Percentiles rank a stretch among this genome's conserved stretches.
These are phyloP conservation scores for Neurospora sp. DNA, from an alignment of 495 filamentous ascomycete genomes.

Conservation along the genomic window DNA sequence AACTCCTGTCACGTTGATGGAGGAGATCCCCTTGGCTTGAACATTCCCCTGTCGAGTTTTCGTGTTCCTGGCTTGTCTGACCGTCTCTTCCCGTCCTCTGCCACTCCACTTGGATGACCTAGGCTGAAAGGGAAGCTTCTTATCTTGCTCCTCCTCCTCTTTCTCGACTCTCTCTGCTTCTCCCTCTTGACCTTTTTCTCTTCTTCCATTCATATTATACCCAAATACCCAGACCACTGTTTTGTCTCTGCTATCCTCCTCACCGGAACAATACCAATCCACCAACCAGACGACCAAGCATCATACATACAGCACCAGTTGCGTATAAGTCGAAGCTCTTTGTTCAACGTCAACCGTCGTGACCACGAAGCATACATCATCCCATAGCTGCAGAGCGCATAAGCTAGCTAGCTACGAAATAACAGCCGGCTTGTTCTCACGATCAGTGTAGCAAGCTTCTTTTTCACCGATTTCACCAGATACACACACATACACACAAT, in stretches of 20 bases:
- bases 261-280: neutral
- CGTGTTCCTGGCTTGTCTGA: neutral
- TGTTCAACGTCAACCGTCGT: neutral
- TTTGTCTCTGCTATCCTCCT: neutral
- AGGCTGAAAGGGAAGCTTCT: neutral
- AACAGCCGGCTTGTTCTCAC: neutral
- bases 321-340: neutral
- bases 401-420: neutral
- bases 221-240: neutral
- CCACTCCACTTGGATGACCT: neutral
- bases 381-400: neutral
- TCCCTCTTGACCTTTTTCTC: neutral
- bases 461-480: neutral
- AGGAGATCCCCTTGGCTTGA: neutral
- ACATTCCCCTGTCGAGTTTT: neutral
- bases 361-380: neutral
- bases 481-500: slow-evolving; percentile 8
- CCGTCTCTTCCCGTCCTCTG: neutral
- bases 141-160: neutral
- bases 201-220: neutral
- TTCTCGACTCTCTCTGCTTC: neutral
- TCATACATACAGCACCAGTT: neutral
- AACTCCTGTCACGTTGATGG: neutral
- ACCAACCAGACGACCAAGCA: neutral
- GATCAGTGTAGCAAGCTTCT: neutral